These are phyloP conservation scores for Dujonia santamariae DNA, from an alignment of 1,139 yeast species.

Conservation along the genomic window DNA sequence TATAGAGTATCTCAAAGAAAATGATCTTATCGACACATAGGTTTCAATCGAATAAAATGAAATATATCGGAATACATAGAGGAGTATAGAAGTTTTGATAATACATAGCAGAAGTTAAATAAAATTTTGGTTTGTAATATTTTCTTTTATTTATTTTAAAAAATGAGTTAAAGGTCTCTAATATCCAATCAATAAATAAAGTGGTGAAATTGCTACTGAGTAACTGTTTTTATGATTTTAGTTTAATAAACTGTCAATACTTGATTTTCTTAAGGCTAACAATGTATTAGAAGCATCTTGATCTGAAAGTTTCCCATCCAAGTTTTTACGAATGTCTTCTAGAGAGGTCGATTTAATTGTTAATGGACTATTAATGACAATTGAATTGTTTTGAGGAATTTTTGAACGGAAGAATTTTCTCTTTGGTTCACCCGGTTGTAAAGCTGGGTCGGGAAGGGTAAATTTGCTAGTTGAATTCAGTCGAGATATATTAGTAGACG, in stretches of 20 bases:
- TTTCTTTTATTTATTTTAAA: too few species aligned
- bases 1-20: conserved; percentile 56
- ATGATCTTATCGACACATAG: conserved; percentile 16
- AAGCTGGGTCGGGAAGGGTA: conserved; percentile 42
- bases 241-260: conserved; percentile 40
- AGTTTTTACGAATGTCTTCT: conserved; percentile 7
- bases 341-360: conserved; percentile 2
- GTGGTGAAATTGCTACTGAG: too few species aligned
- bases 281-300: conserved; percentile 43
- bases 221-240: too few species aligned
- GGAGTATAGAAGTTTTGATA: too few species aligned
- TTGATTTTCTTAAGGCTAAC: conserved; percentile 42
- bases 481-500: too few species aligned
- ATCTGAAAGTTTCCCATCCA: conserved; percentile 17
- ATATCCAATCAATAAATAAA: too few species aligned
- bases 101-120: too few species aligned
- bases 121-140: too few species aligned
- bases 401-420: conserved; percentile 25
- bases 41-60: too few species aligned
- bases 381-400: conserved; percentile 19
- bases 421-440: conserved; percentile 18
- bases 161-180: too few species aligned
- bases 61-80: too few species aligned
- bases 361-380: conserved; percentile 12
- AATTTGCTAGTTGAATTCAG: too few species aligned